Evolutionary conservation across 225 moss, liverwort and hornwort genomes (phyloP), one percentile per base, ranked within the genome.

Genomic region (Climacium dendroides): DNA sequence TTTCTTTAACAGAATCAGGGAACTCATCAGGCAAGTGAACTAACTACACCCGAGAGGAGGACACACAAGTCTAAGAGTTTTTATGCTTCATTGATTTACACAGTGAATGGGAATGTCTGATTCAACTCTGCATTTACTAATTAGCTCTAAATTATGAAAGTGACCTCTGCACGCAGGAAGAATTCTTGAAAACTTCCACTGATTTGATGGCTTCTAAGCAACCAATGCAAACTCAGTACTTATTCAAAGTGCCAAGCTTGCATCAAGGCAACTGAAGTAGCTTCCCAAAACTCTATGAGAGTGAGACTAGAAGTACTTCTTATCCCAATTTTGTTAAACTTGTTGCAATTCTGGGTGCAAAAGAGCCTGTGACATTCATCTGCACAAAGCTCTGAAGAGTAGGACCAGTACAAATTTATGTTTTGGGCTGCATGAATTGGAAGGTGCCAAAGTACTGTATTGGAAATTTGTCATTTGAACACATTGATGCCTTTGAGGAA

Each of bases 391-490:
- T 37, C 25, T 34, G 24, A 26, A 37, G 16, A 35, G 10, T 26
- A 78, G 57, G 16, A 18, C 5, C 5, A 5, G 78, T 18, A 5
- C 18, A 5, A 26, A 55, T 26, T 28, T 37, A 8, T 28, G 26
- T 17, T 78, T 39, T 39, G 0, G 5, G 11, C 28, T 0, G 1
- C 39, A 57, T 0, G 2, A 37, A 57, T 8, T 35, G 28, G 37
- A 23, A 75, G 13, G 2, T 13, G 23, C 19, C 35, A 9, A 35
- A 35, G 23, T 13, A 35, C 13, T 35, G 35, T 23, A 75, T 13
- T 50, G 48, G 34, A 20, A 20, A 50, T 50, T 50, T 5, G 32
- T 10, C n/a, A 54, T n/a, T 54, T 25, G 2, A 1, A n/a, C 3
- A 1, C 15, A 39, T 39, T 25, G 28, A 39, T 39, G 28, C 5